Base-by-base conservation (phyloP, 805 yeast species). In the Saccharomyces eubayanus region DNA sequence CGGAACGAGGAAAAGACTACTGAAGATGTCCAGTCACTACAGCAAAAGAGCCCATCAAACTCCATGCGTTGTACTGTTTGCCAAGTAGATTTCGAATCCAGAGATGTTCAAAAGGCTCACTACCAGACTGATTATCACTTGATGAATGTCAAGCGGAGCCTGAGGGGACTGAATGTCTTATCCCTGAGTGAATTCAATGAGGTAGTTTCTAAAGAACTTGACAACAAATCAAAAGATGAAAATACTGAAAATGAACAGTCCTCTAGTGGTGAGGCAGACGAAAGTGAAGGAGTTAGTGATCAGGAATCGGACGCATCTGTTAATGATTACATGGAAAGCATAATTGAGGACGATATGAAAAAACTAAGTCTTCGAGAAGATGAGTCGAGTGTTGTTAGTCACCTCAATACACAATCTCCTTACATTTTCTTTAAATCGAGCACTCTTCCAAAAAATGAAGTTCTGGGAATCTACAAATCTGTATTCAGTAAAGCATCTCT, bases 361-460 rank as follows among this genome's bases (percentile, higher is more conserved):
- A 52, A 47, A 9, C 49, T 63, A 40, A 52, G 60, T 31, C 12
- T 61, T 40, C 30, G 62, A n/a, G 60, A 61, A 1, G 66, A 62
- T 1, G 69, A 64, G 1, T 72, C 70, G 14, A 70, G 63, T 16
- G 76, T 66, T 27, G 69, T 76, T 40, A 78, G 85, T 62, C 81
- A 77, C 62, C 63, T 86, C 56, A 81, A 85, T 53, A 83, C 92
- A 0, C 80, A 82, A 60, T 83, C 95, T 0, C 90, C 97, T 0
- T 80, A 71, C 51, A 75, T 88, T 1, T 71, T 80, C 46, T 84
- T 85, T 65, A 74, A 77, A 54, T 80, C 89, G 0, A 54, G 69
- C 0, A 52, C 74, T 3, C 54, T 85, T 14, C 75, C 79, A 0
- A 62, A 69, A 0, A 70, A 69, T 5, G 76, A 77, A 54, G 81